Conservation (phyloP, 2,329 filamentous ascomycete genomes). For the Arthrobotrys iridis region DNA sequence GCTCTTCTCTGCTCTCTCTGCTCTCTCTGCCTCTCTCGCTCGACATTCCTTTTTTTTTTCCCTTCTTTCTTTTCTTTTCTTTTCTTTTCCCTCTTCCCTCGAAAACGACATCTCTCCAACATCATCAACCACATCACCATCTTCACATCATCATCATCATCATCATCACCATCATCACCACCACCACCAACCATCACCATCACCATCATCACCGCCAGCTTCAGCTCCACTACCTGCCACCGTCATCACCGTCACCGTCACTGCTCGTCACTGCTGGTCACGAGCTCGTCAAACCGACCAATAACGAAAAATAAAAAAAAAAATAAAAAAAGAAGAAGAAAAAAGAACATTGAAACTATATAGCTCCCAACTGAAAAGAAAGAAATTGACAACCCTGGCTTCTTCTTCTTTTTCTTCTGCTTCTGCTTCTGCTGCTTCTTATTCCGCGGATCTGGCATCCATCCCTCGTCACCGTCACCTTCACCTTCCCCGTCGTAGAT, state of each 20-base stretch:
- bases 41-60: not conserved
- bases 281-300: not conserved
- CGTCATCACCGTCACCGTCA: not conserved
- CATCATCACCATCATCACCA: not conserved
- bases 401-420: conserved; percentile 50
- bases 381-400: conserved; percentile 65
- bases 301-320: conserved; percentile 59
- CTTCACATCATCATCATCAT: not conserved
- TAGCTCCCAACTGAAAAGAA: conserved; percentile 69
- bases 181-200: not conserved
- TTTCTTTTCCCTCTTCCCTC: not conserved
- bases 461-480: conserved; percentile 29
- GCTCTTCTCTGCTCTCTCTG: not conserved
- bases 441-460: conserved; percentile 37
- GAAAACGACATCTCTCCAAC: no score
- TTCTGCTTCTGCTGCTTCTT: not conserved
- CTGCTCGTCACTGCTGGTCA: no score
- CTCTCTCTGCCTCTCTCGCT: not conserved
- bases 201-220: not conserved
- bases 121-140: no score
- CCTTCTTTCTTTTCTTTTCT: not conserved
- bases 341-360: conserved; percentile 70
- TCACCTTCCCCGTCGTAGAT: no score
- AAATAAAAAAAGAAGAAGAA: conserved; percentile 65
- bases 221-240: not conserved